Evolutionary conservation across 2,329 filamentous ascomycete genomes (phyloP).

Genomic region (Dissoconium aciculare): DNA sequence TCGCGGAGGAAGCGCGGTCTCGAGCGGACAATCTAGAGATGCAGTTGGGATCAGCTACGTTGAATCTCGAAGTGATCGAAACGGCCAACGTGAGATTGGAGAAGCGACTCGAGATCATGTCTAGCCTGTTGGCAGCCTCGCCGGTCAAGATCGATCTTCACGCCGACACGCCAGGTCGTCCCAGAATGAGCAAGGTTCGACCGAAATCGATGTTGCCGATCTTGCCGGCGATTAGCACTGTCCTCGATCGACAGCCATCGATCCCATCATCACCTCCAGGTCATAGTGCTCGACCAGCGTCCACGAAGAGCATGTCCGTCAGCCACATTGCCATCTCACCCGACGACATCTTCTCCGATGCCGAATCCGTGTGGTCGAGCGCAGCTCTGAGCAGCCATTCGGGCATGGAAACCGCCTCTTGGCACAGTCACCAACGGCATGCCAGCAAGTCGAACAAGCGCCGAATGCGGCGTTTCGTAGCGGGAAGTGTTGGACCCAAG

Average conservation of each 20-base stretch:
- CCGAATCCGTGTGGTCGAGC: constrained; percentile 6
- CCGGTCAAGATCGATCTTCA: constrained; percentile 24
- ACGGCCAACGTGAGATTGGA: constrained; percentile 25
- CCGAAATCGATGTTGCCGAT: constrained; percentile 22
- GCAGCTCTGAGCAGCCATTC: constrained; percentile 4
- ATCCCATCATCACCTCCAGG: constrained; percentile 6
- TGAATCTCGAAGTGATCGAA: constrained; percentile 22
- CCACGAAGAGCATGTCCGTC: neutral
- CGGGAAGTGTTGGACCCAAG: constrained; percentile 21
- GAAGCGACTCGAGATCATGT: constrained; percentile 25
- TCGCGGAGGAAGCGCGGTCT: constrained; percentile 17
- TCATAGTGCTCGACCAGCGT: neutral
- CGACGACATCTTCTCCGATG: constrained; percentile 10
- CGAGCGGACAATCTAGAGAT: constrained; percentile 23
- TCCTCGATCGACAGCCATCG: constrained; percentile 14
- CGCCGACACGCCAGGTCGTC: constrained; percentile 15
- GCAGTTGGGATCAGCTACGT: constrained; percentile 18
- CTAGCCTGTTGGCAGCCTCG: constrained; percentile 24
- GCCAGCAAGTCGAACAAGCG: constrained; percentile 9
- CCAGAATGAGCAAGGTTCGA: constrained; percentile 14
- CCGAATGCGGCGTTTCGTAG: constrained; percentile 24
- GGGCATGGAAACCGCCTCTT: neutral
- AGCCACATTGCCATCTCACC: constrained; percentile 8
- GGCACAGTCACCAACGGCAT: neutral
- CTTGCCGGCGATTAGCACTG: constrained; percentile 14